Conservation (phyloP, 2,329 filamentous ascomycete genomes). For the Cercospora nicotianae region DNA sequence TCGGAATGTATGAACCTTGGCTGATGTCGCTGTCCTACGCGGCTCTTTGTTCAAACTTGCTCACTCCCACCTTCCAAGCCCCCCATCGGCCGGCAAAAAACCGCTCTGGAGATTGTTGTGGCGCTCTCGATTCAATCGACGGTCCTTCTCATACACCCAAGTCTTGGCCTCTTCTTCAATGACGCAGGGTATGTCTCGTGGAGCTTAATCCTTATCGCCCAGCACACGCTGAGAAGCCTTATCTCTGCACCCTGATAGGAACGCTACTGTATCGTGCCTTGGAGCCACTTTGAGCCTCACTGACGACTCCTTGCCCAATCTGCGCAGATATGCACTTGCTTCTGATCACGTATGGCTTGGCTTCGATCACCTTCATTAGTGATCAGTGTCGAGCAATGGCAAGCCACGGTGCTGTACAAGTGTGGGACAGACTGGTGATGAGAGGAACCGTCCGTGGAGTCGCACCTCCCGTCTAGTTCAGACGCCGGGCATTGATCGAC, state of each 20-base stretch:
- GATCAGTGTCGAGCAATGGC: not conserved
- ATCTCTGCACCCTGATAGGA: conserved; percentile 12
- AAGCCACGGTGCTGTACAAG: not conserved
- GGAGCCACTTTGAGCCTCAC: not conserved
- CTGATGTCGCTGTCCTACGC: too few species aligned
- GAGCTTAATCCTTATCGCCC: conserved; percentile 17
- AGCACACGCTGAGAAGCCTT: conserved; percentile 12
- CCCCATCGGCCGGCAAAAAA: conserved; percentile 11
- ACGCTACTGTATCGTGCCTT: not conserved
- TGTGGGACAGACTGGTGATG: not conserved
- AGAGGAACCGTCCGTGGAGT: not conserved
- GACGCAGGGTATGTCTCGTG: not conserved
- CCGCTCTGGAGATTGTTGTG: too few species aligned
- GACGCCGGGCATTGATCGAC: not conserved
- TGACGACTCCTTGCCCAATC: conserved; percentile 6
- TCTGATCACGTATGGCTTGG: not conserved
- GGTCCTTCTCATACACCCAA: conserved; percentile 10
- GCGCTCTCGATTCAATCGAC: conserved; percentile 12
- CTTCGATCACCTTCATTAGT: not conserved
- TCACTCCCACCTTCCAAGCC: too few species aligned
- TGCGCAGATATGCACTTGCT: not conserved
- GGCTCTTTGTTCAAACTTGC: too few species aligned
- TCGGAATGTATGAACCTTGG: too few species aligned
- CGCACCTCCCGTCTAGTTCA: not conserved
- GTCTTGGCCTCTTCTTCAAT: conserved; percentile 12